Percentiles rank a stretch among this genome's conserved stretches.
phyloP scores from a whole-genome alignment of 2,329 filamentous ascomycete genomes.

The Hortaea werneckii region DNA sequence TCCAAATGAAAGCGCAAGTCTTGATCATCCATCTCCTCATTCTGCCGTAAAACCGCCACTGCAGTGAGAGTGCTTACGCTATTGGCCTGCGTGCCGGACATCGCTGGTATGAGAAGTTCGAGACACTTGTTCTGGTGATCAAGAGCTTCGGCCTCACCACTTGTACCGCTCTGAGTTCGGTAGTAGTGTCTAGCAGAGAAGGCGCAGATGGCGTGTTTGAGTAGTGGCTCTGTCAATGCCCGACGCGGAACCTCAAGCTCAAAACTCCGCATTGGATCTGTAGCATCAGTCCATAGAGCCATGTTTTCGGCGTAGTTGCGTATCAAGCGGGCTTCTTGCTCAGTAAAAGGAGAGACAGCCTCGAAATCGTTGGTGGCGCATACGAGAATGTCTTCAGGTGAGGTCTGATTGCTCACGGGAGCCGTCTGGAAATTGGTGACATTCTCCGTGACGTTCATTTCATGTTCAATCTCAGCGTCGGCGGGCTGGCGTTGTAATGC shows the following conservation, averaged over 20 bases:
- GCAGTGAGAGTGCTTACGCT: constrained; percentile 39
- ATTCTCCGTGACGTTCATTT: too few relatives aligned
- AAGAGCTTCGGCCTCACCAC: constrained; percentile 33
- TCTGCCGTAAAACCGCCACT: constrained; percentile 40
- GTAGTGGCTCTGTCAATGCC: constrained; percentile 38
- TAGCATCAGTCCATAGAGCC: constrained; percentile 10
- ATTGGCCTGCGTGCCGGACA: constrained; percentile 34
- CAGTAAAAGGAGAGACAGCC: neutral
- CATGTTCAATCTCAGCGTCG: too few relatives aligned
- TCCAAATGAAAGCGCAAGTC: constrained; percentile 32
- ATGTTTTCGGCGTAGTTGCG: constrained; percentile 10
- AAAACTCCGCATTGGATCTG: constrained; percentile 22
- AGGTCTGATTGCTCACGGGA: neutral
- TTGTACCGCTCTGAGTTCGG: constrained; percentile 22
- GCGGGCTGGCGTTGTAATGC: neutral
- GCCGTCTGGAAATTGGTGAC: too few relatives aligned
- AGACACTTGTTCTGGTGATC: constrained; percentile 38
- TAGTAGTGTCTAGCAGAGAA: constrained; percentile 38
- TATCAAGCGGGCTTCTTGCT: constrained; percentile 7
- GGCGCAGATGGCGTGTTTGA: constrained; percentile 38
- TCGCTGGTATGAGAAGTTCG: constrained; percentile 36
- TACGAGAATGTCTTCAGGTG: neutral
- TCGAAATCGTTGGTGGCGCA: neutral
- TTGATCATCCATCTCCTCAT: constrained; percentile 36
- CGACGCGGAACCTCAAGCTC: constrained; percentile 38